Conservation (phyloP, 2,329 filamentous ascomycete species). For the Macroventuria anomochaeta region DNA sequence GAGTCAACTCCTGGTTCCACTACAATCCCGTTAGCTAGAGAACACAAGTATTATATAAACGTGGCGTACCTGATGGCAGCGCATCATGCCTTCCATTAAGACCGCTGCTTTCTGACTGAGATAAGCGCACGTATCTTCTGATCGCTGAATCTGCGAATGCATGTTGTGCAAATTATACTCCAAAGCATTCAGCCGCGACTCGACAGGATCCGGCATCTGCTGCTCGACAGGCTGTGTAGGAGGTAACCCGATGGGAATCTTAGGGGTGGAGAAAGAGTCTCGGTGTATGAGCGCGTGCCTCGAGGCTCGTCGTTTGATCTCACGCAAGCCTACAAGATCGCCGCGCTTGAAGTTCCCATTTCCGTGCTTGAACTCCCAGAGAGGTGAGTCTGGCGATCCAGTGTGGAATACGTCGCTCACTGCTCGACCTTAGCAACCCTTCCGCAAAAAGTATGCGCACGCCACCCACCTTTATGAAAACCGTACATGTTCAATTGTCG, state of each 20-base stretch:
- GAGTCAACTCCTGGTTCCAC: slow-evolving; percentile 85
- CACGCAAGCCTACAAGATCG: slow-evolving; percentile 85
- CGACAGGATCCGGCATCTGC: slow-evolving; percentile 74
- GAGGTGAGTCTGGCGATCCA: slow-evolving; percentile 85
- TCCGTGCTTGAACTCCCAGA: slow-evolving; percentile 99
- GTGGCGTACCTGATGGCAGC: slow-evolving; percentile 68
- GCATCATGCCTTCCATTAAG: slow-evolving; percentile 79
- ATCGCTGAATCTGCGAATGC: slow-evolving; percentile 74
- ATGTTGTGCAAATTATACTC: slow-evolving; percentile 87
- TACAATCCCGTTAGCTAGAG: slow-evolving; percentile 51
- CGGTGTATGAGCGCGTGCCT: slow-evolving; percentile 91
- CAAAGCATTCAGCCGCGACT: slow-evolving; percentile 74
- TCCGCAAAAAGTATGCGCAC: slow-evolving; percentile 2
- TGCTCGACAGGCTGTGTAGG: slow-evolving; percentile 85
- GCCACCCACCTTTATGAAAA: slow-evolving; percentile 87
- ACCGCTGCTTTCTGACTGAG: slow-evolving; percentile 82
- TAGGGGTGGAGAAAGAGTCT: slow-evolving; percentile 80
- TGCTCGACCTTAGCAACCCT: slow-evolving; percentile 49
- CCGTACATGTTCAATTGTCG: slow-evolving; percentile 99
- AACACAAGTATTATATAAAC: slow-evolving; percentile 24
- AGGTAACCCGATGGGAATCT: slow-evolving; percentile 73
- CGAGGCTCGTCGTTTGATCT: slow-evolving; percentile 94
- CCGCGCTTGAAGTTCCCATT: slow-evolving; percentile 97
- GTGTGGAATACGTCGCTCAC: slow-evolving; percentile 99
- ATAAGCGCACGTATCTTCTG: slow-evolving; percentile 81